Base-by-base conservation (phyloP, 306 rosid species). In the Hylodesmum podocarpum region DNA sequence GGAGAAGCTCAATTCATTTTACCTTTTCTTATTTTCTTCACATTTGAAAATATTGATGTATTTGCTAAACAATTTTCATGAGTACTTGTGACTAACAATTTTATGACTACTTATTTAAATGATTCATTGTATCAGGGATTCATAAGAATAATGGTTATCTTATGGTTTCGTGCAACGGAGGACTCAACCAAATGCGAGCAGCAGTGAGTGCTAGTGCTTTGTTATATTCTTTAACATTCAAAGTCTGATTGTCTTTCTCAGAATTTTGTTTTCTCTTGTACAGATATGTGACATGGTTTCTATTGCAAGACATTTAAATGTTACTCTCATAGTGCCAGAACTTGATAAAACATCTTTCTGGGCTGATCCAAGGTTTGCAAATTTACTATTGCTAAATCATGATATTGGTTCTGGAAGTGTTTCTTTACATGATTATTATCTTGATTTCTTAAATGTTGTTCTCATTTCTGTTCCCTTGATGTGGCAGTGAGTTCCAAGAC, bases 261-360 rank as follows among this genome's bases (percentile, higher is more conserved):
- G 43, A 67, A 49, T 22, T 62, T 81, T 13, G 50, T 36, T 75
- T 84, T 83, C 15, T 31, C 13, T 51, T 43, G 16, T 50, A 86
- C 91, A 95, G 99, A 95, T 95, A 74, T 95, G 99, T 74, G 99
- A 95, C 79, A 95, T 95, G 99, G 99, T 90, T 75, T 87, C 96
- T 2, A 77, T 92, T 78, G 97, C 99, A 24, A 90, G 97, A 84
- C 83, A 90, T 69, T 81, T 95, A 53, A 95, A 95, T 74, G 90
- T 74, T 41, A 92, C 97, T 66, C 99, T 95, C 57, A 89, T 92
- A 62, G 97, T 95, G 77, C 99, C 97, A 5, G 95, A 89, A 66
- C 88, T 95, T 39, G 99, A 95, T 72, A 92, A 91, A 66, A 77
- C 92, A 25, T 95, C 99, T 22, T 95, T 95, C 79, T 95, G 97